phyloP scores from a whole-genome alignment of 1,284 basidiomycete genomes.

The Fistulinella cinereoalba region DNA sequence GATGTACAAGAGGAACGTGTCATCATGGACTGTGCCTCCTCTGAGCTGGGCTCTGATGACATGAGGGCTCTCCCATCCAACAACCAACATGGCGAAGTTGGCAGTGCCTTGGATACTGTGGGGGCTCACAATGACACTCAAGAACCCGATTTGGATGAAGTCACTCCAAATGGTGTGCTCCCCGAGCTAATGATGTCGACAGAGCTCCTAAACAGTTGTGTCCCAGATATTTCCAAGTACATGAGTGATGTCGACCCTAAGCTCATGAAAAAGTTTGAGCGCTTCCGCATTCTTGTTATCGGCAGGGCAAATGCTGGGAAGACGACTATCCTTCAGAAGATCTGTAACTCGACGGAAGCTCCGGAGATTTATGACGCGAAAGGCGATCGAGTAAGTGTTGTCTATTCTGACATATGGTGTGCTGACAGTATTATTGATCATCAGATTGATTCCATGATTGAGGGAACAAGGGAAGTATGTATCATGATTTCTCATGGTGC shows the following conservation, averaged over 20 bases:
- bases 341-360: constrained; percentile 6
- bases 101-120: too few species aligned
- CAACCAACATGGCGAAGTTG: too few species aligned
- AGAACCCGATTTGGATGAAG: too few species aligned
- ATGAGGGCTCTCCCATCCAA: too few species aligned
- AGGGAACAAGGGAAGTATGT: neutral
- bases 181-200: too few species aligned
- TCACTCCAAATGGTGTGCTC: too few species aligned
- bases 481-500: neutral
- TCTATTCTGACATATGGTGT: neutral
- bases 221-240: neutral
- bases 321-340: constrained; percentile 8
- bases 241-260: neutral
- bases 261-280: neutral
- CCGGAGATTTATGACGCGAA: constrained; percentile 5
- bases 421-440: neutral
- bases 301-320: constrained; percentile 10
- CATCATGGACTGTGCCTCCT: too few species aligned
- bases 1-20: too few species aligned
- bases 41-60: too few species aligned
- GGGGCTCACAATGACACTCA: too few species aligned
- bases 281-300: neutral
- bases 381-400: constrained; percentile 1
- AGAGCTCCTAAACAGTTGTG: too few species aligned
- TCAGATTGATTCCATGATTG: neutral